A percentile compares a stretch with the other conserved stretches of the same genome.
phyloP scores from a whole-genome alignment of 192 early-diverging fungal genomes.

The Backusella morwellensis region DNA sequence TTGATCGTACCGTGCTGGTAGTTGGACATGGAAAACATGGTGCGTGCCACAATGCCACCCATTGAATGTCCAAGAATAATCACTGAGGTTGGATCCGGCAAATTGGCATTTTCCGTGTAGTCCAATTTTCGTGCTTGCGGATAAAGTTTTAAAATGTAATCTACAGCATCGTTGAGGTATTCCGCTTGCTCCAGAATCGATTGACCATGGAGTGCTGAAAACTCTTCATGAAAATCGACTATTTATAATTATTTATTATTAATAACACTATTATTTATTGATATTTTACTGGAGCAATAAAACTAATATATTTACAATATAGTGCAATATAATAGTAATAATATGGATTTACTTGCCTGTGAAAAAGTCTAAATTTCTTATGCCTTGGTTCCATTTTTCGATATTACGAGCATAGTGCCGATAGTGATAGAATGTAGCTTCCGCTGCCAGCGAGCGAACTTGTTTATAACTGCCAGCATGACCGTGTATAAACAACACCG shows the following conservation, averaged over 20 bases:
- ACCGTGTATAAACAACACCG: conserved; percentile 92
- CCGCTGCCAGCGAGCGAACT: conserved; percentile 80
- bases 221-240: conserved; percentile 87
- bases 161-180: conserved; percentile 79
- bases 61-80: conserved; percentile 91
- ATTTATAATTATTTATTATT: conserved; percentile 25
- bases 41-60: conserved; percentile 91
- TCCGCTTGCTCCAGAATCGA: conserved; percentile 83
- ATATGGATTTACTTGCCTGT: conserved; percentile 38
- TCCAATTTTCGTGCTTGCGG: conserved; percentile 37
- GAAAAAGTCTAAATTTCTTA: conserved; percentile 52
- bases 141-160: conserved; percentile 75
- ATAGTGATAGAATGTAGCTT: conserved; percentile 58
- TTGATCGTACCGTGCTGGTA: conserved; percentile 70
- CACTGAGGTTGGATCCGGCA: conserved; percentile 65
- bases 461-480: conserved; percentile 94
- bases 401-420: conserved; percentile 33
- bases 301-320: neutral
- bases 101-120: conserved; percentile 6
- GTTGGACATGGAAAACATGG: conserved; percentile 68
- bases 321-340: neutral
- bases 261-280: neutral
- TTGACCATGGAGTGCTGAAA: conserved; percentile 85
- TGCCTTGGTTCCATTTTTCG: conserved; percentile 24
- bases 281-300: neutral